Evolutionary conservation across 73 alveolate species (phyloP).

Genomic region (Tetrahymena borealis): DNA sequence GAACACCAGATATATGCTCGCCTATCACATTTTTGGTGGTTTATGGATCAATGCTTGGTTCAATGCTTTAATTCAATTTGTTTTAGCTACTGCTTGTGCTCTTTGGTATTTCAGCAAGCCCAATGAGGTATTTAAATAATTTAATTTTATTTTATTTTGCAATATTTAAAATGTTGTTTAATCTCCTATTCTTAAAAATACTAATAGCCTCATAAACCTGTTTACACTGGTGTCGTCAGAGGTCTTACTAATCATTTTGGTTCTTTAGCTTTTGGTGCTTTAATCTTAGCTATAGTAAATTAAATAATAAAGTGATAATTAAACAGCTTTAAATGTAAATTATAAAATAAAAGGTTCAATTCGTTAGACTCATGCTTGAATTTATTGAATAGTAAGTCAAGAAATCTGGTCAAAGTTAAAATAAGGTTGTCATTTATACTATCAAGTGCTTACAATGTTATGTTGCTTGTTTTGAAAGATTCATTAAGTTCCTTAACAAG

Average conservation of each 20-base stretch:
- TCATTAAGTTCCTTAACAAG: slow-evolving; percentile 73
- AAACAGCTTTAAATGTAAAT: slow-evolving; percentile 30
- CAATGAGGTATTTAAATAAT: neutral
- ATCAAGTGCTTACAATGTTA: slow-evolving; percentile 80
- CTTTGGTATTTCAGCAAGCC: slow-evolving; percentile 1
- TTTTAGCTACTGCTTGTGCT: slow-evolving; percentile 22
- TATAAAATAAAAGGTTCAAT: slow-evolving; percentile 37
- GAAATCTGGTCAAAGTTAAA: slow-evolving; percentile 31
- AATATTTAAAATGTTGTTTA: neutral
- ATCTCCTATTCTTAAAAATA: neutral
- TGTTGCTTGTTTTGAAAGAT: slow-evolving; percentile 77
- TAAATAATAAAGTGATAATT: slow-evolving; percentile 2
- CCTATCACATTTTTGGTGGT: slow-evolving; percentile 50
- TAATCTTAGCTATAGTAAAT: slow-evolving; percentile 59
- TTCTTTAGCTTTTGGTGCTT: slow-evolving; percentile 71
- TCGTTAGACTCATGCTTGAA: slow-evolving; percentile 42
- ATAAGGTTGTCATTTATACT: slow-evolving; percentile 39
- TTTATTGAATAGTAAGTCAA: slow-evolving; percentile 33
- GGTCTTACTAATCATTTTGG: slow-evolving; percentile 74
- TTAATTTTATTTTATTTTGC: too few species aligned
- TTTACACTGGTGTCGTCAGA: slow-evolving; percentile 29
- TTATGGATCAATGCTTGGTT: slow-evolving; percentile 29
- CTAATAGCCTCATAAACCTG: slow-evolving; percentile 2
- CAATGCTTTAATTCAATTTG: neutral
- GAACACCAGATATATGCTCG: slow-evolving; percentile 73